Conservation (phyloP, 495 filamentous ascomycete species). For the Emericellopsis terricola region DNA sequence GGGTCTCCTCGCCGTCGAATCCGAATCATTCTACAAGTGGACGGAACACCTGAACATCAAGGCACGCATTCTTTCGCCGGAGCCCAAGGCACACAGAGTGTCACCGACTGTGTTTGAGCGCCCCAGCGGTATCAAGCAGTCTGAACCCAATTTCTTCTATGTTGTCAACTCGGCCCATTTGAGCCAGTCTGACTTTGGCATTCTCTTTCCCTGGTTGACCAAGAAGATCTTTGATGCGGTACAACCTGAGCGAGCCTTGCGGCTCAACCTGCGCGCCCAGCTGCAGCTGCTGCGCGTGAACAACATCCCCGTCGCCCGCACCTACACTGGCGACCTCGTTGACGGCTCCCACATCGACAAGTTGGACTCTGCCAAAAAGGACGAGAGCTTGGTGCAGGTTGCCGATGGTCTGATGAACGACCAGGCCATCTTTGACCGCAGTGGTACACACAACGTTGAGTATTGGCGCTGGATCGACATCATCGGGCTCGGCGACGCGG, state of each 20-base stretch:
- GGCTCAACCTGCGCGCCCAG: slow-evolving; percentile 44
- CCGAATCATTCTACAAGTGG: slow-evolving; percentile 58
- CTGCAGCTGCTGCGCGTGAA: slow-evolving; percentile 39
- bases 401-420: slow-evolving; percentile 12
- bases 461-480: slow-evolving; percentile 23
- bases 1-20: slow-evolving; percentile 43
- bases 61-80: slow-evolving; percentile 33
- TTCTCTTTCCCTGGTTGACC: slow-evolving; percentile 53
- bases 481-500: slow-evolving; percentile 19
- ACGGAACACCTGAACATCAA: slow-evolving; percentile 39
- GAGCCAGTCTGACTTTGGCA: slow-evolving; percentile 59
- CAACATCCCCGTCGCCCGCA: slow-evolving; percentile 31
- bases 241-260: slow-evolving; percentile 41
- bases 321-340: slow-evolving; percentile 28
- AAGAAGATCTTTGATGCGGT: slow-evolving; percentile 36
- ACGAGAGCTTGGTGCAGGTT: neutral
- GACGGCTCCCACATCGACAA: slow-evolving; percentile 13
- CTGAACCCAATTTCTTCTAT: slow-evolving; percentile 42
- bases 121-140: slow-evolving; percentile 8
- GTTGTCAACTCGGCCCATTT: slow-evolving; percentile 45
- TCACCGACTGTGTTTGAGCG: slow-evolving; percentile 10
- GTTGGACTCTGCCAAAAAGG: slow-evolving; percentile 2
- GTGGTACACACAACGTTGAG: slow-evolving; percentile 4
- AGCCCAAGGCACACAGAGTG: slow-evolving; percentile 18
- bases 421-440: slow-evolving; percentile 18